Conservation (phyloP, 2,329 filamentous ascomycete genomes). For the Aspergillus jensenii region DNA sequence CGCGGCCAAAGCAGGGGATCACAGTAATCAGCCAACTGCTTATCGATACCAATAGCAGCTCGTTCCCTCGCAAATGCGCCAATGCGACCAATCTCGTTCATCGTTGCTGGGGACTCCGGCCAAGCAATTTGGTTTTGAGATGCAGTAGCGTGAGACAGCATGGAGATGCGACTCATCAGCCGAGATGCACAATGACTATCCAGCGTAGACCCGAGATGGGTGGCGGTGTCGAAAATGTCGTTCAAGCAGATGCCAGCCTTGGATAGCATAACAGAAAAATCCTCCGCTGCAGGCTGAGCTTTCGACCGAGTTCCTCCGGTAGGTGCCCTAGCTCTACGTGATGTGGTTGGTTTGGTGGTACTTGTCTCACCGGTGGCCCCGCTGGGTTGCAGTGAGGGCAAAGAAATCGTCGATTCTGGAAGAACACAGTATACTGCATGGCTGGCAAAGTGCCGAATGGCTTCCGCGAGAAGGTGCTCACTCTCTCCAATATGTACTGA, state of each 20-base stretch:
- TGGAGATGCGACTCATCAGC: constrained; percentile 42
- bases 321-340: constrained; percentile 28
- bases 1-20: constrained; percentile 53
- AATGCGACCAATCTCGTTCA: constrained; percentile 44
- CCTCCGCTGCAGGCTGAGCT: constrained; percentile 30
- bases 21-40: constrained; percentile 43
- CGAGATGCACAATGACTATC: constrained; percentile 40
- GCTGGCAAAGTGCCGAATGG: constrained; percentile 59
- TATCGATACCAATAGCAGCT: constrained; percentile 45
- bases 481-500: constrained; percentile 46
- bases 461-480: constrained; percentile 38
- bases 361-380: constrained; percentile 37
- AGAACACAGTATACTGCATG: constrained; percentile 87
- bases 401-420: constrained; percentile 88
- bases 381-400: constrained; percentile 63
- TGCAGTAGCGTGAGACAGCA: constrained; percentile 43
- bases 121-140: constrained; percentile 26
- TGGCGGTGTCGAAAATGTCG: constrained; percentile 33
- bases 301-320: constrained; percentile 27
- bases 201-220: constrained; percentile 38
- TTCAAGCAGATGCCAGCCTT: constrained; percentile 36
- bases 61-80: constrained; percentile 42
- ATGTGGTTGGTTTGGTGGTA: constrained; percentile 25
- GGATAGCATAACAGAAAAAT: constrained; percentile 38
- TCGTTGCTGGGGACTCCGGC: constrained; percentile 35